Base-by-base conservation (phyloP, 805 yeast genomes). In the Kuraishia floccosa region DNA sequence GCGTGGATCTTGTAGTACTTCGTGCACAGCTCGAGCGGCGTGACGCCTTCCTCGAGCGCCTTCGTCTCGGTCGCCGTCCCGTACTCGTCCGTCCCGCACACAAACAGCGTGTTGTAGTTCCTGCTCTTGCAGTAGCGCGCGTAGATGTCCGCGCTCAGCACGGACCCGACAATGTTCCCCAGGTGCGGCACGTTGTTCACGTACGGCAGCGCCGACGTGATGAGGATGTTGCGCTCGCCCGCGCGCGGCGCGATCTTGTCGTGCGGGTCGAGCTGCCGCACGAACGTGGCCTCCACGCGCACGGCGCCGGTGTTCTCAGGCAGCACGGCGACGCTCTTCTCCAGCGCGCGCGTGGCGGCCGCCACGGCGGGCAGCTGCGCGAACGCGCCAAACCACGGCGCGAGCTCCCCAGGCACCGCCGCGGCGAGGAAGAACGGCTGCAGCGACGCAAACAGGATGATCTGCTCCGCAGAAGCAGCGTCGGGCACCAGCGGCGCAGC, bases 11-110 rank as follows among this genome's bases (percentile, higher is more conserved):
- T 66, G 56, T 85, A 80, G 57, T 84, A 91, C 56, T 89, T 91
- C 56, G 80, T 85, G 67, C 97, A 91, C 44, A 91, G 65, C 52
- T 85, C 79, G 45, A 72, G 64, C 30, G 99, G 98, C 3, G 94
- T 70, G 37, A 83, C 80, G 25, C 80, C 76, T 50, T 91, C 98
- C 54, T 89, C 97, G 30, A 91, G 60, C 8, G 98, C 98, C 60
- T 89, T 91, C 18, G 98, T 91, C 58, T 91, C 99, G 11, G 98
- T 91, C 28, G 99, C 99, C 35, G 99, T 91, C 53, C 99, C 99
- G 53, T 91, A 91, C 60, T 91, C 99, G 54, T 91, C 99, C 24
- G 98, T 91, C 60, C 99, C 99, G 58, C 98, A 86, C 35, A 91
- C 60, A 49, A 63, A 91, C 40, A 91, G 61, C 14, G 94, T 66